These are phyloP conservation scores for Mollisiaceae sp. DNA, from an alignment of 2,329 filamentous ascomycete species.

Conservation along the genomic window DNA sequence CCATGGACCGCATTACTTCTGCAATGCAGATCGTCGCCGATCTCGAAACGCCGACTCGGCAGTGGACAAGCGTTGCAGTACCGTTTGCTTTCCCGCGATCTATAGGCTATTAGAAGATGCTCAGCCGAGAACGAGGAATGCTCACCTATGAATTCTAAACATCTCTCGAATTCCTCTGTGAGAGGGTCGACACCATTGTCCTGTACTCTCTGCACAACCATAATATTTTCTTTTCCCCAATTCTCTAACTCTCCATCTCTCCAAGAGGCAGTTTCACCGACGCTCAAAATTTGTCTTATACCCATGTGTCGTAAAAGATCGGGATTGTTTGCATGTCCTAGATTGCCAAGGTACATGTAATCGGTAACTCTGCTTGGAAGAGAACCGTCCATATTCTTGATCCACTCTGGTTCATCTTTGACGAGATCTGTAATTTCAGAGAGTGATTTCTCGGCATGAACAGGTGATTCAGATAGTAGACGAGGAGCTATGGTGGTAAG, in stretches of 20 bases:
- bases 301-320: slow-evolving; percentile 79
- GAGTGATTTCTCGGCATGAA: slow-evolving; percentile 52
- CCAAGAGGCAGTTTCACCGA: slow-evolving; percentile 90
- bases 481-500: slow-evolving; percentile 78
- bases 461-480: slow-evolving; percentile 74
- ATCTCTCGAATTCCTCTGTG: slow-evolving; percentile 82
- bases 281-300: slow-evolving; percentile 86
- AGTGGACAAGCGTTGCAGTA: slow-evolving; percentile 91
- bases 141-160: slow-evolving; percentile 91
- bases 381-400: slow-evolving; percentile 83
- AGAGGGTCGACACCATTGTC: slow-evolving; percentile 96
- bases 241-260: slow-evolving; percentile 68
- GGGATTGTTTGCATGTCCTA: slow-evolving; percentile 93
- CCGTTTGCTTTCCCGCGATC: slow-evolving; percentile 78
- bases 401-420: slow-evolving; percentile 75
- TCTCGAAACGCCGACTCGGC: slow-evolving; percentile 91
- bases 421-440: slow-evolving; percentile 58
- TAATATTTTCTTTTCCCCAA: slow-evolving; percentile 80
- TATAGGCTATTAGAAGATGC: slow-evolving; percentile 46
- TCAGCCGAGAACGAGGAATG: slow-evolving; percentile 31
- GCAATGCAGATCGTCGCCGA: slow-evolving; percentile 98
- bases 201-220: slow-evolving; percentile 84
- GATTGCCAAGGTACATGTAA: slow-evolving; percentile 96
- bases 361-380: slow-evolving; percentile 86
- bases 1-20: slow-evolving; percentile 88